phyloP scores from a whole-genome alignment of 768 basidiomycete species.

The Russula sp. region DNA sequence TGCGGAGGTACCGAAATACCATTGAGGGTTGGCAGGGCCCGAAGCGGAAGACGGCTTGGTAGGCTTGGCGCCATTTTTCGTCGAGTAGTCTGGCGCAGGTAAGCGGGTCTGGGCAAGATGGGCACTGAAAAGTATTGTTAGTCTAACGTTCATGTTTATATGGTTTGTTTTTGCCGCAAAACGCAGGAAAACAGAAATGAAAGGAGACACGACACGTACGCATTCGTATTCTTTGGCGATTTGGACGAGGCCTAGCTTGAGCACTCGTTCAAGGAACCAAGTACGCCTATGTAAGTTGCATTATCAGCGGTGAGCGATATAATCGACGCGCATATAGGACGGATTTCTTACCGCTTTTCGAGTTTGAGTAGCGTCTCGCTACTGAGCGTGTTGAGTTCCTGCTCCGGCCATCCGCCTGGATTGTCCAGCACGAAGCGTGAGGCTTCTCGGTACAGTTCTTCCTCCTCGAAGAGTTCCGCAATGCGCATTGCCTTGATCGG shows the following conservation, averaged over 20 bases:
- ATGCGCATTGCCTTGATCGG: constrained; percentile 93
- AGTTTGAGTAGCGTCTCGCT: constrained; percentile 83
- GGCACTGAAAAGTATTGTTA: constrained; percentile 48
- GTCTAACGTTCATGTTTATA: not conserved
- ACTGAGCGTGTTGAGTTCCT: constrained; percentile 77
- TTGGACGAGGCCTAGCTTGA: constrained; percentile 83
- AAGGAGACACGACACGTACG: constrained; percentile 47
- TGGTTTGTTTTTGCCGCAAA: not conserved
- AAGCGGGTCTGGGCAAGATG: constrained; percentile 76
- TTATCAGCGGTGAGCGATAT: not conserved
- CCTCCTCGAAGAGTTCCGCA: constrained; percentile 86
- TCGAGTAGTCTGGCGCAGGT: constrained; percentile 81
- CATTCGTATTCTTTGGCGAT: constrained; percentile 96
- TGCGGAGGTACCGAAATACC: constrained; percentile 88
- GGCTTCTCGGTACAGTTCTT: constrained; percentile 85
- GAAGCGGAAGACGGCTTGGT: constrained; percentile 82
- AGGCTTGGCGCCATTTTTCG: constrained; percentile 92
- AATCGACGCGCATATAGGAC: not conserved
- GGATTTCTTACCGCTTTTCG: constrained; percentile 62
- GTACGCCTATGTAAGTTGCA: constrained; percentile 54
- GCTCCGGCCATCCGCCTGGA: constrained; percentile 79
- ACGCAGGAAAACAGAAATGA: not conserved
- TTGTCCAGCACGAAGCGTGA: constrained; percentile 92
- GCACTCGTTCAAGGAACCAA: constrained; percentile 93
- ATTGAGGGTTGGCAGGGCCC: constrained; percentile 88